These are phyloP conservation scores for Alternaria dauci DNA, from an alignment of 2,329 filamentous ascomycete genomes.

Conservation along the genomic window DNA sequence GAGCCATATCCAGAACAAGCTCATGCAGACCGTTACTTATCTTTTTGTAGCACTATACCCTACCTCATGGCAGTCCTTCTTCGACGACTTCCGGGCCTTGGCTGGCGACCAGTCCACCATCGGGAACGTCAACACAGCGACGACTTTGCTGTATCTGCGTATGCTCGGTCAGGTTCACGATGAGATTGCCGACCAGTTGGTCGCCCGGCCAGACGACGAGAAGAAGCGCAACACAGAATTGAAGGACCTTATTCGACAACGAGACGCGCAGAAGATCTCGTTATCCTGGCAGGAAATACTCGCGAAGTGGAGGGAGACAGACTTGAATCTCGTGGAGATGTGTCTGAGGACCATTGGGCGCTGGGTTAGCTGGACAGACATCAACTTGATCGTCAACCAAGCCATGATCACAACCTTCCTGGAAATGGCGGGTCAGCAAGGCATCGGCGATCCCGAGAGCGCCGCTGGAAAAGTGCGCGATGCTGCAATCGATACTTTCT, in stretches of 20 bases:
- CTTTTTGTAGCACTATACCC: conserved; percentile 89
- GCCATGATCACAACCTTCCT: conserved; percentile 84
- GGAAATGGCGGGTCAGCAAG: conserved; percentile 80
- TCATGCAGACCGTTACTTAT: conserved; percentile 93
- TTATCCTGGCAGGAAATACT: conserved; percentile 92
- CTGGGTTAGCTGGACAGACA: conserved; percentile 99
- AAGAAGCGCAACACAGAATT: conserved; percentile 86
- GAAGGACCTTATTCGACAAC: conserved; percentile 86
- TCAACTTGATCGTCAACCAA: conserved; percentile 85
- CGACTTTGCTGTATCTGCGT: conserved; percentile 86
- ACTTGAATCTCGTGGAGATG: conserved; percentile 81
- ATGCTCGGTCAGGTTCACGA: conserved; percentile 91
- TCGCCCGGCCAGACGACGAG: conserved; percentile 79
- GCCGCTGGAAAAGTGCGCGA: conserved; percentile 79
- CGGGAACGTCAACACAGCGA: conserved; percentile 72
- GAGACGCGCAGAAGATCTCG: conserved; percentile 89
- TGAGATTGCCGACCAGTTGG: conserved; percentile 92
- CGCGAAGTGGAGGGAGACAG: conserved; percentile 72
- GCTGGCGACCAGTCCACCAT: conserved; percentile 68
- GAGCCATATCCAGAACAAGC: conserved; percentile 88
- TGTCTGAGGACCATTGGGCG: conserved; percentile 91
- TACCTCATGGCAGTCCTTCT: conserved; percentile 85
- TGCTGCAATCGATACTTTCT: conserved; percentile 92
- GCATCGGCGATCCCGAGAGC: conserved; percentile 65
- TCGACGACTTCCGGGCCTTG: conserved; percentile 86